phyloP scores from a whole-genome alignment of 371 early-diverging fungal species.

The Syncephalastrum contaminatum region DNA sequence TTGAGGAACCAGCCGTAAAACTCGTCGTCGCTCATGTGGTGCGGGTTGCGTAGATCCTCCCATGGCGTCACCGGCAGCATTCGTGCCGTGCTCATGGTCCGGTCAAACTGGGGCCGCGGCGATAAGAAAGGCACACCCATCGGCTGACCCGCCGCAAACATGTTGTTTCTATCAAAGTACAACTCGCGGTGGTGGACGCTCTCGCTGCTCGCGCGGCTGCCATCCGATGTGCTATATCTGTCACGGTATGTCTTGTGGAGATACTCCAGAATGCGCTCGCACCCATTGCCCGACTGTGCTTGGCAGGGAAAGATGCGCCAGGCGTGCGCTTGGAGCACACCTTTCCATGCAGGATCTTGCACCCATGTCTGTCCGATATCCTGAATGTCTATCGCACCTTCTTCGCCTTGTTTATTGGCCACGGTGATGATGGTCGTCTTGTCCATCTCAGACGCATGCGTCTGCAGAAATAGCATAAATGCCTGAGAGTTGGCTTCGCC shows the following conservation, averaged over 20 bases:
- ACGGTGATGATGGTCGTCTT: constrained; percentile 33
- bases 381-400: constrained; percentile 26
- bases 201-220: not conserved
- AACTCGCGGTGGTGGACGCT: too few relatives aligned
- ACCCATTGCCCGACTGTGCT: constrained; percentile 21
- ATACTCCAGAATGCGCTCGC: constrained; percentile 10
- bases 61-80: too few relatives aligned
- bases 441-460: constrained; percentile 14
- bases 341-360: constrained; percentile 16
- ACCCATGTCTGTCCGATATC: constrained; percentile 35
- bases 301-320: constrained; percentile 39
- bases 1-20: constrained; percentile 24
- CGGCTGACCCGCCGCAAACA: constrained; percentile 1
- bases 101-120: too few relatives aligned
- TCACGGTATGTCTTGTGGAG: not conserved
- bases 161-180: too few relatives aligned
- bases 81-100: too few relatives aligned
- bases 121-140: not conserved
- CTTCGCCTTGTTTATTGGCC: constrained; percentile 26
- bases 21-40: too few relatives aligned
- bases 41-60: not conserved
- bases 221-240: not conserved
- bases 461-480: constrained; percentile 27
- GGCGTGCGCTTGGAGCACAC: constrained; percentile 24
- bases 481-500: constrained; percentile 13